Conservation (phyloP, 176 grass and related monocot genomes). For the Phoenix dactylifera region DNA sequence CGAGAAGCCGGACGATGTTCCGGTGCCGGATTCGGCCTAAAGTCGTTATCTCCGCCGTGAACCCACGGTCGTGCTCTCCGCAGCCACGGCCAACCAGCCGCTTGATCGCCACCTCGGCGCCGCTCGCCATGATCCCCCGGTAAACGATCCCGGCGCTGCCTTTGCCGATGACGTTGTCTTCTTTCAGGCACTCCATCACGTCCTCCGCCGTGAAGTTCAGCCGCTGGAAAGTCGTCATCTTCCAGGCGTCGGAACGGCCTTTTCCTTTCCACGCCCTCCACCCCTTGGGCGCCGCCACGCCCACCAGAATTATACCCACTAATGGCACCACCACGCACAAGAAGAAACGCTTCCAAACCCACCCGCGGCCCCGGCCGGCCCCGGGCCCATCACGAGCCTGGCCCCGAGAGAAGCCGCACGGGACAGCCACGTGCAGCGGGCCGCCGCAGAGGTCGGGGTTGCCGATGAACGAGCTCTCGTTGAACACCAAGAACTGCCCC, state of each 20-base stretch:
- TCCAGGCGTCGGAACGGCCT: slow-evolving; percentile 43
- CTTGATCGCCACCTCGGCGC: slow-evolving; percentile 71
- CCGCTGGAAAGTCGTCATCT: slow-evolving; percentile 84
- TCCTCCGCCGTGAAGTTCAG: slow-evolving; percentile 59
- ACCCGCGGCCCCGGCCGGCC: too few relatives aligned
- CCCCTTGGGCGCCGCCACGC: background rate
- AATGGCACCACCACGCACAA: too few relatives aligned
- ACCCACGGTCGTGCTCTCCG: slow-evolving; percentile 57
- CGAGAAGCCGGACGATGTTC: slow-evolving; percentile 74
- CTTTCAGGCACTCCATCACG: slow-evolving; percentile 79
- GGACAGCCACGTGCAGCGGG: background rate
- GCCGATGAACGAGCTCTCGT: slow-evolving; percentile 57
- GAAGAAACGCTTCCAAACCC: too few relatives aligned
- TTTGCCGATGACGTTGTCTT: slow-evolving; percentile 90
- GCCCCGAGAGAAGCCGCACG: background rate
- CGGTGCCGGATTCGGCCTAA: slow-evolving; percentile 78
- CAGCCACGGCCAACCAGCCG: slow-evolving; percentile 40
- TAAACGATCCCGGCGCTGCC: slow-evolving; percentile 92
- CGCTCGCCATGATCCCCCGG: slow-evolving; percentile 40
- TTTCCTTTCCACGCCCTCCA: slow-evolving; percentile 28
- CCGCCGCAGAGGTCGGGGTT: slow-evolving; percentile 53
- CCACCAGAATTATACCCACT: background rate
- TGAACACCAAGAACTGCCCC: slow-evolving; percentile 86
- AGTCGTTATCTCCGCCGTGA: slow-evolving; percentile 78
- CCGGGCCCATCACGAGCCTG: too few relatives aligned